Evolutionary conservation across 2,329 filamentous ascomycete species (phyloP), one percentile per base, ranked within the genome.

Genomic region (Elsinoe necatrix): DNA sequence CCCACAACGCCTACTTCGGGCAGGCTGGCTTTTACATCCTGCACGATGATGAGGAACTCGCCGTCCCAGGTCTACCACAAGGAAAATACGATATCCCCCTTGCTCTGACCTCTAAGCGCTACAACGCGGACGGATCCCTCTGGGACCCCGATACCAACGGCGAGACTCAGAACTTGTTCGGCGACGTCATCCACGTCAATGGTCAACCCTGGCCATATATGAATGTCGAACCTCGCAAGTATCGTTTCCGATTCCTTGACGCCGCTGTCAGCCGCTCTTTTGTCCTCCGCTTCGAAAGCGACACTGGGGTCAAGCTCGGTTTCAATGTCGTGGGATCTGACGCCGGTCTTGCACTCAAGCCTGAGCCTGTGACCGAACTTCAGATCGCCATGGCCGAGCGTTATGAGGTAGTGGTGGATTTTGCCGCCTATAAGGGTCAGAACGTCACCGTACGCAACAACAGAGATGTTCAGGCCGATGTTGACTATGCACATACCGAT

Each of bases 191-290:
- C 52, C 74, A 81, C 43, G 79, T 82, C 56, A 82, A 83, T 61
- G 77, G 77, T 1, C 75, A 79, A 59, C 80, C 80, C 2, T 83
- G 80, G 80, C 80, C 80, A 2, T 82, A 73, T 60, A 61, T 81
- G 8, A 72, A 75, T n/a, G 80, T 82, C 3, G 77, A 83, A 66
- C 79, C 78, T 5, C 75, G 80, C 63, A 83, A 82, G 65, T 83
- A 83, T 66, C 77, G 80, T 18, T 75, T 83, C 61, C 71, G 80
- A 1, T 63, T 82, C 56, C 72, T 80, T 23, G 75, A 82, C 64
- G 73, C 75, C 9, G 71, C 75, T n/a, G 63, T 79, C 52, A 75
- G 71, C 23, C 66, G 76, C 47, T 72, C 73, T 14, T 81, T 77
- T 57, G 67, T 72, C 14, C 66, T 82, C 7, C 79, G 75, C 62